phyloP scores from a whole-genome alignment of 495 filamentous ascomycete species.

The Lasiosphaeria hispida region DNA sequence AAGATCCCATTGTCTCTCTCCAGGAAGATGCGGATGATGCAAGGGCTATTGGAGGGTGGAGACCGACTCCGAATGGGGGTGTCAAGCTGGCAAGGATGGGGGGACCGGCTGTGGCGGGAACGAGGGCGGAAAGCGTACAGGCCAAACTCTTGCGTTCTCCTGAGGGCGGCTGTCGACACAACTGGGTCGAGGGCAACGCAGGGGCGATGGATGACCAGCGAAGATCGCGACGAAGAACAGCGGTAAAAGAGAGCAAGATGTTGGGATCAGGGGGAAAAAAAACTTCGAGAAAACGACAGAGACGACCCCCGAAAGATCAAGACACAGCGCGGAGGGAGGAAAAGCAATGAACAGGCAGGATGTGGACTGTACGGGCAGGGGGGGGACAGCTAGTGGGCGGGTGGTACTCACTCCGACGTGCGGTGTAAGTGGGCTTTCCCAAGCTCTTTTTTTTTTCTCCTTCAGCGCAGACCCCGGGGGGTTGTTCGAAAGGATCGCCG shows the following conservation, averaged over 20 bases:
- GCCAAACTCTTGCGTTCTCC: neutral
- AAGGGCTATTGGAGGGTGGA: conserved; percentile 30
- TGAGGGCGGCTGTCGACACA: conserved; percentile 10
- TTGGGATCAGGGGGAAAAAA: conserved; percentile 1
- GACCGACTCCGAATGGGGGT: conserved; percentile 20
- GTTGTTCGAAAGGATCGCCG: neutral
- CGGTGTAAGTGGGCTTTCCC: conserved; percentile 19
- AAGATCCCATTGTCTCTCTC: conserved; percentile 34
- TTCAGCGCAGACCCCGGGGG: neutral
- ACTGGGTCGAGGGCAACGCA: neutral
- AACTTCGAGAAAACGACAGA: neutral
- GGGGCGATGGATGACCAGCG: neutral
- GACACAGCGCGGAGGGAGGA: conserved; percentile 14
- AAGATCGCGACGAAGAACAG: neutral
- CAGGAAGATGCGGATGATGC: conserved; percentile 31
- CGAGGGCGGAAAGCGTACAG: conserved; percentile 1
- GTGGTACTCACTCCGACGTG: conserved; percentile 17
- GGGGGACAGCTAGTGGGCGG: conserved; percentile 5
- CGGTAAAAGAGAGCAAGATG: neutral
- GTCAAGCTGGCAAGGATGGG: conserved; percentile 23
- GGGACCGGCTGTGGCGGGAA: conserved; percentile 14
- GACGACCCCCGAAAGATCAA: neutral
- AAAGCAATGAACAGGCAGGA: conserved; percentile 16
- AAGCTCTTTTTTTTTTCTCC: neutral
- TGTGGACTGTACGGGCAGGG: conserved; percentile 12